Conservation (phyloP, 2,329 filamentous ascomycete species). For the Aspergillus sergii region DNA sequence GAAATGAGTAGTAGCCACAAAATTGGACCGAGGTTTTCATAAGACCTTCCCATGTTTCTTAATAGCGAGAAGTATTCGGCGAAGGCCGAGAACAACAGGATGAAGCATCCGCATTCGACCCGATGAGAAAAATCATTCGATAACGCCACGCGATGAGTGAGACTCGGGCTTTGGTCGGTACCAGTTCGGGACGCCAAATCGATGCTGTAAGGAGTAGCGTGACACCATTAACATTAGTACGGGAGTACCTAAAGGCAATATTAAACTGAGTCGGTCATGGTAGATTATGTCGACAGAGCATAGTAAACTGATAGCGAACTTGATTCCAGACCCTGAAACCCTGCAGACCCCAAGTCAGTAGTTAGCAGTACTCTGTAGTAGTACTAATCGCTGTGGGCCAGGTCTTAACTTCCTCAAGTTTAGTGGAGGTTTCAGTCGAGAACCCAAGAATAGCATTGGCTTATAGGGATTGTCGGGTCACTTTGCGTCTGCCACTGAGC, state of each 20-base stretch:
- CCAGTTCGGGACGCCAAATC: not conserved
- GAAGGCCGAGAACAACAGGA: not conserved
- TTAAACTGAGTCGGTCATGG: not conserved
- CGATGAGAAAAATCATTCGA: not conserved
- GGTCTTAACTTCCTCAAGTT: not conserved
- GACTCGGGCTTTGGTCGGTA: not conserved
- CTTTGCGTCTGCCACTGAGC: slow-evolving; percentile 6
- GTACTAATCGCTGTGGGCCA: slow-evolving; percentile 1
- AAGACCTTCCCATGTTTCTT: not conserved
- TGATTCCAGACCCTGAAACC: not conserved
- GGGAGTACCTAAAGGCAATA: not conserved
- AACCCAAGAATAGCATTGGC: slow-evolving; percentile 16
- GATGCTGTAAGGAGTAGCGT: not conserved
- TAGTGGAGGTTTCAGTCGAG: slow-evolving; percentile 14
- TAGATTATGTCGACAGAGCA: not conserved
- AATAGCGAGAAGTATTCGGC: not conserved
- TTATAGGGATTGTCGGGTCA: slow-evolving; percentile 16
- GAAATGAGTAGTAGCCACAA: not conserved
- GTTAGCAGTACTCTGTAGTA: not conserved
- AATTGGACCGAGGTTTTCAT: not conserved
- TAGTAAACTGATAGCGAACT: not conserved
- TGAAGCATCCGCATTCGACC: not conserved
- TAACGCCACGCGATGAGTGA: not conserved
- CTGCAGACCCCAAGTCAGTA: not conserved
- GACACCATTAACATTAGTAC: not conserved